Evolutionary conservation across 2,329 filamentous ascomycete species (phyloP), one percentile per base, ranked within the genome.

Genomic region (Colletotrichum cuscutae): DNA sequence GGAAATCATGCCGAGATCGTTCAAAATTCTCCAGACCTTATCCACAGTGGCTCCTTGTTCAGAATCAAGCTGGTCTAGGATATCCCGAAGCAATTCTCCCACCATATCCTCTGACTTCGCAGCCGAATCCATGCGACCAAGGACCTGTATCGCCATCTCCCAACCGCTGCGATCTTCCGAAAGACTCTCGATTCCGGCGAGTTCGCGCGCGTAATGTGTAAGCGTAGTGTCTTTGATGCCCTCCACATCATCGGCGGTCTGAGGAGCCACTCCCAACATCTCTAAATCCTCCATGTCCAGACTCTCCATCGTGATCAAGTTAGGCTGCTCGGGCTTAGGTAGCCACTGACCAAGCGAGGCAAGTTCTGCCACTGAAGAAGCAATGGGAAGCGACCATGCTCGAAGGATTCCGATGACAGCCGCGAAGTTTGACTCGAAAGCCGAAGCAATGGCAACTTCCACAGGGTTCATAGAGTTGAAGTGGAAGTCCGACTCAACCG

Each of bases 331-430:
- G 35, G 88, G 86, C 30, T 87, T 86, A 28, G 92, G 91, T 57
- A 98, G 87, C 96, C 96, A 98, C 57, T 92, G 91, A 9, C 93
- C 95, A 30, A 94, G 86, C n/a, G 91, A 92, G 12, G 94, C 95
- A 69, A 98, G 86, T 82, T 98, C 96, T 4, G 93, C 93, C 19
- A 97, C 90, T 6, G 94, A 91, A 35, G 93, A 89, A 12, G 95
- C 92, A 22, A 98, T 83, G 1, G 94, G 91, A 32, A 97, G 88
- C 35, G 95, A 98, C 93, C 94, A 97, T 5, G 88, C 87, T 66
- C 93, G 89, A 35, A 98, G 82, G 59, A 98, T 88, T 11, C 91
- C 90, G 61, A 98, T 84, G 6, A 94, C 90, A 28, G 91, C 93
- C 79, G 95, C 93, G 46, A 93, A 86, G 75, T 97, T 95, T 63